Evolutionary conservation across 352 stramenopile genomes (phyloP).

Genomic region (Pythium dissotocum): DNA sequence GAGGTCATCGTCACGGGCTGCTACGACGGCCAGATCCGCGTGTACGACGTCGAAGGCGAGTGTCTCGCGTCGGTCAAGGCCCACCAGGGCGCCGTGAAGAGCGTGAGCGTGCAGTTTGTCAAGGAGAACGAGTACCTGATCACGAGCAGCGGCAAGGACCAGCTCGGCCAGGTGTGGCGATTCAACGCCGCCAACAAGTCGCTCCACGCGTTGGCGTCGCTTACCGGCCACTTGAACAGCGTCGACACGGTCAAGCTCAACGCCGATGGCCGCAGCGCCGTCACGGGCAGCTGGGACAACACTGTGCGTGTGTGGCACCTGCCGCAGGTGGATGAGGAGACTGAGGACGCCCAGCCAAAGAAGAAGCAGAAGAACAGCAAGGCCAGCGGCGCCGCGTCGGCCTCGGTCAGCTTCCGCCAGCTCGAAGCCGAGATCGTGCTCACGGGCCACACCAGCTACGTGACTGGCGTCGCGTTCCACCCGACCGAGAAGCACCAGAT

Average conservation of each 20-base stretch:
- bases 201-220: slow-evolving; percentile 50
- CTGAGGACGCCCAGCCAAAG: slow-evolving; percentile 37
- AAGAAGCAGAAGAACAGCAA: slow-evolving; percentile 71
- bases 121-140: slow-evolving; percentile 56
- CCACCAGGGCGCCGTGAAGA: slow-evolving; percentile 77
- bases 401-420: slow-evolving; percentile 60
- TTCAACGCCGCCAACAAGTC: slow-evolving; percentile 39
- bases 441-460: slow-evolving; percentile 73
- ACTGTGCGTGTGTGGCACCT: slow-evolving; percentile 76
- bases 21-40: slow-evolving; percentile 84
- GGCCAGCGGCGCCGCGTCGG: slow-evolving; percentile 23
- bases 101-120: slow-evolving; percentile 44
- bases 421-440: slow-evolving; percentile 75
- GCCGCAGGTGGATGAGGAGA: slow-evolving; percentile 24
- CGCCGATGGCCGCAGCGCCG: slow-evolving; percentile 37
- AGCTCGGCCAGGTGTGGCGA: slow-evolving; percentile 68
- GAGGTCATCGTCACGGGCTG: slow-evolving; percentile 77
- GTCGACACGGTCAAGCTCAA: slow-evolving; percentile 62
- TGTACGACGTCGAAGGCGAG: slow-evolving; percentile 63
- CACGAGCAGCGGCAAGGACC: slow-evolving; percentile 77
- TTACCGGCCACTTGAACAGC: slow-evolving; percentile 82
- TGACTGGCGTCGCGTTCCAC: slow-evolving; percentile 76
- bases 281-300: slow-evolving; percentile 85
- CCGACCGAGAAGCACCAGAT: slow-evolving; percentile 51
- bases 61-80: slow-evolving; percentile 67